Base-by-base conservation (phyloP, 768 basidiomycete genomes). In the Cystofilobasidium capitatum region DNA sequence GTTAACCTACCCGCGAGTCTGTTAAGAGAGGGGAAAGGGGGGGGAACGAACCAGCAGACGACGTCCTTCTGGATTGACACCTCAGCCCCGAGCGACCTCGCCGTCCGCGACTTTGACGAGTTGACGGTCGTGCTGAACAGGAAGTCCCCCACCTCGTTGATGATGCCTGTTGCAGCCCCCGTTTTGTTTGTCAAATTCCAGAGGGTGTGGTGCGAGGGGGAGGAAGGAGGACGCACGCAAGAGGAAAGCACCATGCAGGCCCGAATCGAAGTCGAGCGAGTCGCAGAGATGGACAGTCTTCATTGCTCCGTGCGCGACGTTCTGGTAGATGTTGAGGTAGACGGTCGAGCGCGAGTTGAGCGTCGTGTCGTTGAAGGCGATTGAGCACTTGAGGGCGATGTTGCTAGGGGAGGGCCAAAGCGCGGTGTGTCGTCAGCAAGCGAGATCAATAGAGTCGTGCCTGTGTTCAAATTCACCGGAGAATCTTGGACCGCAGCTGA, bases 321-420 rank as follows among this genome's bases (percentile, higher is more conserved):
- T 88, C 74, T 91, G 88, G 75, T 91, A 96, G 16, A 94, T 81
- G 76, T 97, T 99, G 62, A 84, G 75, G 75, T 88, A 83, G 13
- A 91, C 83, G 1, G 81, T 81, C 47, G 81, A 73, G 22, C 77
- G 71, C 10, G 83, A 77, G 75, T 93, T 96, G 69, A 94, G 80
- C 17, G 75, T 73, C 6, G 82, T 81, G 74, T 97, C 93, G 60
- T 81, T 85, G 78, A 85, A 96, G 69, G 94, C 86, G 45, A 86
- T 81, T 71, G 93, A 59, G 29, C 55, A 45, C n/a, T 58, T 57
- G 33, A 58, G 62, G 22, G 66, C 59, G 22, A 68, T 40, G 47
- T 62, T 62, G 4, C 66, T 68, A 24, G 33, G 2, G 5, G 29
- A 58, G 63, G 37, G 57, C 6, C 2, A 24, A 24, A 24, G 33